phyloP scores from a whole-genome alignment of 2,329 filamentous ascomycete genomes.

The Penicillium decumbens region DNA sequence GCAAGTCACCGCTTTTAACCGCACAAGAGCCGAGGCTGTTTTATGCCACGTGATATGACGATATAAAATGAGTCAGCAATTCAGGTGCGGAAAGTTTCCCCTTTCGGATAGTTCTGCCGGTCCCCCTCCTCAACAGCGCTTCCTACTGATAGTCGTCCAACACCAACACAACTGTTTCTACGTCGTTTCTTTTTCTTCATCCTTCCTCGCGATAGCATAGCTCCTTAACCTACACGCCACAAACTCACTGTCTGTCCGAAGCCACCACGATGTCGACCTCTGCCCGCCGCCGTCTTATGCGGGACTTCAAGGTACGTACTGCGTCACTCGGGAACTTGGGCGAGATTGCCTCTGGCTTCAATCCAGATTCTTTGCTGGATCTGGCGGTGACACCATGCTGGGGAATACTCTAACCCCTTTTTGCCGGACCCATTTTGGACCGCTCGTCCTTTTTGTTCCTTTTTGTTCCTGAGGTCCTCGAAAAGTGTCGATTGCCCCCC shows the following conservation, averaged over 20 bases:
- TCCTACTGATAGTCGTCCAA: slow-evolving; percentile 2
- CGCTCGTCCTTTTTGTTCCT: neutral
- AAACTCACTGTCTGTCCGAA: slow-evolving; percentile 8
- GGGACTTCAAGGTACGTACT: slow-evolving; percentile 86
- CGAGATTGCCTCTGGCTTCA: slow-evolving; percentile 2
- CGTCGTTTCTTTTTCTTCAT: neutral
- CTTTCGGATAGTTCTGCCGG: slow-evolving; percentile 17
- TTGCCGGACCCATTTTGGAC: no score
- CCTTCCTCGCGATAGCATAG: neutral
- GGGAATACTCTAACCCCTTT: neutral
- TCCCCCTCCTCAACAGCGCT: slow-evolving; percentile 13
- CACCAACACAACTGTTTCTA: neutral
- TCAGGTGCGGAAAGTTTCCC: slow-evolving; percentile 12
- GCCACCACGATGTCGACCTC: slow-evolving; percentile 71
- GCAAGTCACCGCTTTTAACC: slow-evolving; percentile 23
- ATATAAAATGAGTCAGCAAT: slow-evolving; percentile 7
- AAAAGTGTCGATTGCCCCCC: slow-evolving; percentile 1
- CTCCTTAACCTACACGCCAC: neutral
- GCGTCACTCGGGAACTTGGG: neutral
- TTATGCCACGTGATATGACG: slow-evolving; percentile 16
- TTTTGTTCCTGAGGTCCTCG: neutral
- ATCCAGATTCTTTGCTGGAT: neutral
- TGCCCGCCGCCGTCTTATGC: slow-evolving; percentile 92
- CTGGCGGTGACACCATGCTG: neutral
- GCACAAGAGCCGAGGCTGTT: slow-evolving; percentile 28